Base-by-base conservation (phyloP, 495 filamentous ascomycete genomes). In the Penicillium waksmanii region DNA sequence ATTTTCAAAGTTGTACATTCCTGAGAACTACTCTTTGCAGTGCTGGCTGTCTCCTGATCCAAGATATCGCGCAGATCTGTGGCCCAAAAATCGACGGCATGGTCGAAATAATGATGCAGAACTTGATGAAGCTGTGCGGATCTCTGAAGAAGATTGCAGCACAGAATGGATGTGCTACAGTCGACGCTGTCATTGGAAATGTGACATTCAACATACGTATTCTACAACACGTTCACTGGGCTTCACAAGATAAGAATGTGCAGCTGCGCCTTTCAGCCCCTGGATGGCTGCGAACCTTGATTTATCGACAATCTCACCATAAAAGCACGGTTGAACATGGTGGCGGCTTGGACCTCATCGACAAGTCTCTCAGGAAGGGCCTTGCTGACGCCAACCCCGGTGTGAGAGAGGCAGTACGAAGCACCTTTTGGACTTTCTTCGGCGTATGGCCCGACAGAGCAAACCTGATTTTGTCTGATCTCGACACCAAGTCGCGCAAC, bases 171-270 rank as follows among this genome's bases (percentile, higher is more conserved):
- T 92, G 96, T 71, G 68, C 77, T 2, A 89, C 89, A 0, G 86
- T 95, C 9, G 87, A 92, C 59, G 82, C 80, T 15, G 85, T 98
- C 56, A 83, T 98, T 58, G 79, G 82, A 35, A 86, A 88, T 66
- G 88, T 90, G 21, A 88, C 92, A 0, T 97, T 91, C 71, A 91
- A 84, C 53, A 70, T 79, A 54, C 87, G 92, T 18, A 77, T 97
- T 55, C 79, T 97, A 78, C 89, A 96, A 64, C 93, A 97, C 64
- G 78, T 98, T 34, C 85, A 84, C 71, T 73, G 73, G 55, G 92
- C 96, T 27, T 87, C 81, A 53, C 87, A 93, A 67, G 95, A 98
- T 70, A 98, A 97, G 77, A 98, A 97, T 70, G 86, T 91, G 2
- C 87, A 92, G 62, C 83, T 93, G 25, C 85, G 95, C 51, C 83